Evolutionary conservation across 1,284 basidiomycete genomes (phyloP), one percentile per base, ranked within the genome.

Genomic region (Coriolopsis trogii): DNA sequence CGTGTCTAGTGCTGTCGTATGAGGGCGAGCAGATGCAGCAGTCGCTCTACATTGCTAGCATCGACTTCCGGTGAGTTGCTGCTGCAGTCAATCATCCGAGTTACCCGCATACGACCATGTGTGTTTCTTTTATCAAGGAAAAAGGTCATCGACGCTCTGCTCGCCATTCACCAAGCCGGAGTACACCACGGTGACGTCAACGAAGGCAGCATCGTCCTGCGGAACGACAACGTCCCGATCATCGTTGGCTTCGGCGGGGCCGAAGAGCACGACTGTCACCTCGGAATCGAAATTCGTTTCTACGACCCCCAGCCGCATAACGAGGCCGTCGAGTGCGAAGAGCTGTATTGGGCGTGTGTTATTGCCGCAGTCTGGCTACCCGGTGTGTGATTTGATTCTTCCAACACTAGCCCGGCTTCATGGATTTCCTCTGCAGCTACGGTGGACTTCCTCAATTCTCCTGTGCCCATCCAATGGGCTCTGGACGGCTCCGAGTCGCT

Each of bases 11-110:
- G n/a, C 34, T 53, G n/a, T 29, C 41, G 6, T 44, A 53, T 31
- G 46, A 48, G 37, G 51, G 51, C 31, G 38, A 37, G 25, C 29
- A 8, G 15, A 44, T 44, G 41, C 41, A 40, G 41, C 29, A 42
- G 20, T 53, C 45, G 34, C 30, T 53, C 29, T 41, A 44, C 26
- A 49, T 33, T n/a, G 25, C 46, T 3, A 37, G 41, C 8, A 41
- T 47, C 29, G 46, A 53, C 46, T 44, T 53, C 51, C 30, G 51
- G 51, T 53, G 31, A 34, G 51, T 45, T n/a, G n/a, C n/a, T n/a
- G n/a, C 15, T 28, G 6, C 15, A n/a, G 23, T 21, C 4, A 0
- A 7, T 24, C 28, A 15, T 18, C 10, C 24, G 21, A 23, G 3
- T 16, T 25, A 21, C 16, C 12, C 30, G 20, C 41, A 20, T 37